Base-by-base conservation (phyloP, 306 rosid genomes). In the Abrus precatorius region DNA sequence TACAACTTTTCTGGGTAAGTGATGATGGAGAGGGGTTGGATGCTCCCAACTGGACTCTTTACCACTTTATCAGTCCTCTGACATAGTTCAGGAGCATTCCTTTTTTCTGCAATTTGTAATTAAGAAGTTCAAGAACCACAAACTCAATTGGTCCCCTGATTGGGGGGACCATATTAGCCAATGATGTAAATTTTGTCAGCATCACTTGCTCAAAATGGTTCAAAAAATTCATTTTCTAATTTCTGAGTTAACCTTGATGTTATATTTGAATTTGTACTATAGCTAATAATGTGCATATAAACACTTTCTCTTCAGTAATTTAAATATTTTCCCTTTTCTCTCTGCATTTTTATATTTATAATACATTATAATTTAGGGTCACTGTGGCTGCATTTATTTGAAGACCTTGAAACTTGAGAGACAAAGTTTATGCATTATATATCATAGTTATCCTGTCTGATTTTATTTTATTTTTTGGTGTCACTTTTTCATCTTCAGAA, bases 121-220 rank as follows among this genome's bases (percentile, higher is more conserved):
- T 27, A 67, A 67, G 14, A 67, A 27, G 38, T 9, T 13, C 54
- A 9, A 44, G 14, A 27, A 9, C 28, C 54, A 43, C 12, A 66
- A 13, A 50, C 3, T 41, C 20, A 9, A 67, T 65, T 9, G 41
- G 13, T 66, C 4, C 36, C 41, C 52, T 65, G 49, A 13, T 29
- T 65, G 72, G 0, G 36, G 54, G 72, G 72, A 43, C 72, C 54
- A 43, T 67, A 9, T 65, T 40, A 64, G 13, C 32, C 32, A 64
- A 38, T 64, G 32, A n/a, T 64, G 48, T 38, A 38, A 40, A 4
- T 64, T 36, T 38, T 64, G 50, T 65, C n/a, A 3, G 13, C 50
- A 40, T 7, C 70, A 38, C 49, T 64, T 64, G 32, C 7, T 64
- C 47, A 12, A 63, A 11, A 63, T 34, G 30, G 2, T 36, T 34